Evolutionary conservation across 1,284 basidiomycete genomes (phyloP).

Genomic region (Trametes sp.): DNA sequence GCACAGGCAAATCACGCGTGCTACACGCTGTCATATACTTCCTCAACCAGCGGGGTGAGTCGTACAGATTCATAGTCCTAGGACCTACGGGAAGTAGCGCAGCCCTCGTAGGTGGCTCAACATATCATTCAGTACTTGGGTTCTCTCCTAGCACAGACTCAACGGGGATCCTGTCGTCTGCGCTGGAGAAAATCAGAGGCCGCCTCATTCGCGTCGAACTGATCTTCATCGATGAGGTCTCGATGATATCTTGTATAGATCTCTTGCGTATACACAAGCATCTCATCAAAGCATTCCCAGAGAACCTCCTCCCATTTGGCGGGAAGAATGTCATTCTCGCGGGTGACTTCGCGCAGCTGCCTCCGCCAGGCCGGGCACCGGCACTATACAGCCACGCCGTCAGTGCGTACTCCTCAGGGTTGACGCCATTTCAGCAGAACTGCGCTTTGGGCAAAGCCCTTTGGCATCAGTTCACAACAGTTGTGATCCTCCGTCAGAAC

Average conservation of each 20-base stretch:
- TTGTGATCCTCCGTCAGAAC: conserved; percentile 37
- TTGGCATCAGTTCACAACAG: conserved; percentile 34
- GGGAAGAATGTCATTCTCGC: conserved; percentile 10
- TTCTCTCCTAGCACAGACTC: conserved; percentile 23
- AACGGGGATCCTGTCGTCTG: neutral
- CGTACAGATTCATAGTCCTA: conserved; percentile 39
- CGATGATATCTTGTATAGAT: conserved; percentile 6
- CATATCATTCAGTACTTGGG: conserved; percentile 47
- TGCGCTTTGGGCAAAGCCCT: conserved; percentile 29
- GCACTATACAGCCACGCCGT: neutral
- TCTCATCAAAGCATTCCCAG: neutral
- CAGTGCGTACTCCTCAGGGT: neutral
- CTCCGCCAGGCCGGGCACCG: neutral
- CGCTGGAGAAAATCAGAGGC: conserved; percentile 1
- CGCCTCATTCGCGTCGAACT: neutral
- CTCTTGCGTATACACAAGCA: neutral
- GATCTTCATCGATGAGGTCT: conserved; percentile 14
- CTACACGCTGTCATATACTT: conserved; percentile 45
- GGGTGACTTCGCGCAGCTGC: conserved; percentile 18
- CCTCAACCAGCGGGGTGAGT: conserved; percentile 37
- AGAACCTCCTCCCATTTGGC: neutral
- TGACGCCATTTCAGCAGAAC: neutral
- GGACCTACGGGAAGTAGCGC: conserved; percentile 50
- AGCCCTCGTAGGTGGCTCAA: conserved; percentile 44
- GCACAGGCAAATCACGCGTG: conserved; percentile 53